Evolutionary conservation across 345 rosid genomes (phyloP).

Genomic region (Lenwebbia sp.): DNA sequence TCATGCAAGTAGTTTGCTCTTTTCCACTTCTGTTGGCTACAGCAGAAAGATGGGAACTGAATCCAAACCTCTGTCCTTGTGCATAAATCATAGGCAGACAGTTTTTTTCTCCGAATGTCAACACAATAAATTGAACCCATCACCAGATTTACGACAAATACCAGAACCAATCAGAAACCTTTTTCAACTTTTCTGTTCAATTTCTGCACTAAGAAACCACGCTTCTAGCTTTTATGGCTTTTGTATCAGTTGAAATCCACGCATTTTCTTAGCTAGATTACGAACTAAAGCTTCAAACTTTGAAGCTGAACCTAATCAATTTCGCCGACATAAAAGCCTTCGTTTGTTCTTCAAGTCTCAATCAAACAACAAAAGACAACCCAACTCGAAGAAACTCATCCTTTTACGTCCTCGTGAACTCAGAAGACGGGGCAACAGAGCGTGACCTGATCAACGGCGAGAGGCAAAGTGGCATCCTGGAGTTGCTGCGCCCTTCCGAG

Average conservation of each 20-base stretch:
- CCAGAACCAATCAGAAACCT: background rate
- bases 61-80: background rate
- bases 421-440: background rate
- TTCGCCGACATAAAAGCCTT: background rate
- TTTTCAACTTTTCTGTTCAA: background rate
- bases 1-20: background rate
- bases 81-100: background rate
- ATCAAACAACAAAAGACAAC: background rate
- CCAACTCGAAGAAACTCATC: background rate
- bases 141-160: background rate
- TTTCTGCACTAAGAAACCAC: background rate
- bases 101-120: background rate
- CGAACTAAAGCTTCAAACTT: background rate
- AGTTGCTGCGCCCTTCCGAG: background rate
- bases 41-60: background rate
- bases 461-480: slow-evolving; percentile 4
- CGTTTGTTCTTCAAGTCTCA: background rate
- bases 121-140: background rate
- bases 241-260: background rate
- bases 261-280: background rate
- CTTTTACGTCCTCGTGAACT: background rate
- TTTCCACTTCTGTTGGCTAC: background rate
- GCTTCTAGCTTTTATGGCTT: background rate
- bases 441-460: slow-evolving; percentile 3
- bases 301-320: background rate